Evolutionary conservation across 164 flowering plant species (phyloP), one percentile per base, ranked within the genome.

Genomic region (Vitis riparia): DNA sequence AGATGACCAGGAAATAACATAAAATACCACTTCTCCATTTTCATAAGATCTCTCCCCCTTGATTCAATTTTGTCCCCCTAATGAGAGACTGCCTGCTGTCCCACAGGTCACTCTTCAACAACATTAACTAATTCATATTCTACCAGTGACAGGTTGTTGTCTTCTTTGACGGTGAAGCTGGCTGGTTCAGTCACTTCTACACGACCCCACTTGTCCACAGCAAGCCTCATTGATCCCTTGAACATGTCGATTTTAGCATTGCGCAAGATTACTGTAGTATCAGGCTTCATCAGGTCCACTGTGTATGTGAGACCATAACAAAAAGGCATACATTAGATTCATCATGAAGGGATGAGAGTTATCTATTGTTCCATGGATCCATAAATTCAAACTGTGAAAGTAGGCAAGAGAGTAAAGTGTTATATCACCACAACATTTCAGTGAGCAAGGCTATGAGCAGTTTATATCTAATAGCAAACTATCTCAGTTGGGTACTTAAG

Each of bases 61-160:
- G 59, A 51, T 65, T 59, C 59, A 50, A 11, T 17, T 55, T 29
- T 57, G 49, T 57, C 61, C 68, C 27, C 1, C 19, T 59, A 49
- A 14, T 17, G 62, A 3, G 70, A 48, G 32, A 49, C 13, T 30
- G 19, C 17, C 37, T 7, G 8, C 51, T 5, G 8, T 47, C 27
- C 47, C 29, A 13, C 9, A n/a, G 32, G 27, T 79, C 75, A 76
- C 70, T 73, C 73, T 57, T 80, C 83, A 51, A 78, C 79, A 59
- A 78, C 79, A 68, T 75, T 78, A 58, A 78, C 79, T 47, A 81
- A 70, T 47, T 81, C 84, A 57, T 75, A 81, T 53, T 81, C 84
- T 17, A 81, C 69, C 23, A 81, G 73, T 1, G 84, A 81, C 63
- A 80, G 75, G 65, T 80, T 80, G 69, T 80, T 80, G 32, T 80